Evolutionary conservation across 805 yeast species (phyloP).

Genomic region (Candida gorgasii): DNA sequence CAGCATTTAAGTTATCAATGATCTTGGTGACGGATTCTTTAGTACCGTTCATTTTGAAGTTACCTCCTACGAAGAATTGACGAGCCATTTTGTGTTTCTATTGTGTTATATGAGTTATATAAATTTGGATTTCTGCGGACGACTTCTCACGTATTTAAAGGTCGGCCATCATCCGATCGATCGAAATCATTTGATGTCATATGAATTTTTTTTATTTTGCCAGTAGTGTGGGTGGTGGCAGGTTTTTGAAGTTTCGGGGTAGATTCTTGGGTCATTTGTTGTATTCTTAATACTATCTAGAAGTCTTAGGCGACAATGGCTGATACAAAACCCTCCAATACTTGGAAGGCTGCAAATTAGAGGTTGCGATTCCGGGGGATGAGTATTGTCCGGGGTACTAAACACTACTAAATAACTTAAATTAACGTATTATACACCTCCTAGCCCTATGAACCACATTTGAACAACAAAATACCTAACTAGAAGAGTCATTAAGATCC

Average conservation of each 20-base stretch:
- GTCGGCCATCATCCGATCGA: constrained; percentile 19
- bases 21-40: constrained; percentile 80
- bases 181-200: constrained; percentile 11
- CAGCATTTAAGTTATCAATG: constrained; percentile 77
- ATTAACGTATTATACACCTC: background rate
- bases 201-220: background rate
- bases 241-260: background rate
- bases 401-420: too few species aligned
- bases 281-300: too few species aligned
- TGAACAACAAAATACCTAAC: too few species aligned
- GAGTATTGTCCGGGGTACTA: background rate
- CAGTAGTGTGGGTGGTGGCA: background rate
- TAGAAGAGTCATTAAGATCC: background rate
- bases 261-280: too few species aligned
- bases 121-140: background rate
- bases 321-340: too few species aligned
- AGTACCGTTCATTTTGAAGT: constrained; percentile 98
- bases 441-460: too few species aligned
- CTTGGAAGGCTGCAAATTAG: background rate
- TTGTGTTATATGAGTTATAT: constrained; percentile 12
- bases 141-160: constrained; percentile 5
- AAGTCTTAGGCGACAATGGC: too few species aligned
- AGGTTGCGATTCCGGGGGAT: constrained; percentile 6
- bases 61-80: constrained; percentile 97
- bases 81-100: constrained; percentile 56